Evolutionary conservation across 2,329 filamentous ascomycete genomes (phyloP).

Genomic region (Fusarium pseudonygamai): DNA sequence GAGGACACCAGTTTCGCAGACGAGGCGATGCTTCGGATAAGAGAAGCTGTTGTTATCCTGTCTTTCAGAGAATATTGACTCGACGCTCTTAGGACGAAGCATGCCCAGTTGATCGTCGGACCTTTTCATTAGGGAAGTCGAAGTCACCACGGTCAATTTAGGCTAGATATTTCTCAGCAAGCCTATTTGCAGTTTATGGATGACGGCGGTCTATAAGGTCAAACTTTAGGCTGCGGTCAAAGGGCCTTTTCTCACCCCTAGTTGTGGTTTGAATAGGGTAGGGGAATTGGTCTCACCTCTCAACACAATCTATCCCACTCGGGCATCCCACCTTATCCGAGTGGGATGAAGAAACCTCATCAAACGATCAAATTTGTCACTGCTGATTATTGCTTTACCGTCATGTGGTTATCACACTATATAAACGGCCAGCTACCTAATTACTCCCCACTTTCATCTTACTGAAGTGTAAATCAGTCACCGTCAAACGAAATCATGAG

Average conservation of each 20-base stretch:
- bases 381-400: too few species aligned
- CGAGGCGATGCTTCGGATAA: rapidly evolving
- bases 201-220: too few species aligned
- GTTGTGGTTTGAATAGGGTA: neutral
- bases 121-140: too few species aligned
- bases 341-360: slow-evolving; percentile 9
- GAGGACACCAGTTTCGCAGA: too few species aligned
- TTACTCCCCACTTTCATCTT: neutral
- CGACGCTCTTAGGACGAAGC: rapidly evolving
- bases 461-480: rapidly evolving
- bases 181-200: too few species aligned
- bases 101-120: neutral
- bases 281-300: rapidly evolving
- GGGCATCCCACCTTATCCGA: slow-evolving; percentile 12
- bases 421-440: too few species aligned
- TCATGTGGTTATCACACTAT: too few species aligned
- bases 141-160: rapidly evolving
- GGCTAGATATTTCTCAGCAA: neutral
- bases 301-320: neutral
- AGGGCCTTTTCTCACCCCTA: neutral
- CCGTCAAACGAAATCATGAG: neutral
- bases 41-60: rapidly evolving
- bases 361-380: slow-evolving; percentile 4
- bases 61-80: neutral
- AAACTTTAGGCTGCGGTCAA: too few species aligned